A percentile compares a stretch with the other conserved stretches of the same genome.
Evolutionary conservation across 805 yeast genomes (phyloP).

Genomic region (Candida loeiensis): DNA sequence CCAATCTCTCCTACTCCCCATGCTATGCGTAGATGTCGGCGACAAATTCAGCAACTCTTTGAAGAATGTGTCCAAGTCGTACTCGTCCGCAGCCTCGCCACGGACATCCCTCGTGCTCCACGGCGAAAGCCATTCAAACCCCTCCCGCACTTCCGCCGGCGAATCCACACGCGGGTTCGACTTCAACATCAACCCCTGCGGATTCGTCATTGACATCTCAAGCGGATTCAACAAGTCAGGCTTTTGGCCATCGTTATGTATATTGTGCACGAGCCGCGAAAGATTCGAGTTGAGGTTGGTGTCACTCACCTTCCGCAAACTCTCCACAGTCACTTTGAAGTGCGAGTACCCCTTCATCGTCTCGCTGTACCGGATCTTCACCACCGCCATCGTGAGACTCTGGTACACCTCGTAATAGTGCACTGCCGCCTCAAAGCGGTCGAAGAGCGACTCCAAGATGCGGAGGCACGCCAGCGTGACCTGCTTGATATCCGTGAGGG

Average conservation of each 20-base stretch:
- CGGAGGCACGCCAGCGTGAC: slow-evolving; percentile 54
- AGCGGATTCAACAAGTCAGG: slow-evolving; percentile 10
- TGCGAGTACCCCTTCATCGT: slow-evolving; percentile 19
- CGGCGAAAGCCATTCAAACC: slow-evolving; percentile 35
- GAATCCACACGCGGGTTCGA: neutral
- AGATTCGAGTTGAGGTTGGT: slow-evolving; percentile 39
- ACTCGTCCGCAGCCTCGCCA: slow-evolving; percentile 1
- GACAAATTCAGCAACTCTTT: slow-evolving; percentile 41
- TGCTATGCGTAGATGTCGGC: slow-evolving; percentile 10
- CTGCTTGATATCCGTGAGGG: slow-evolving; percentile 41
- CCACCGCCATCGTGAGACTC: slow-evolving; percentile 66
- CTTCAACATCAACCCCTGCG: neutral
- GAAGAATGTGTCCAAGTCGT: slow-evolving; percentile 44
- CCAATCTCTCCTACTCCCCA: slow-evolving; percentile 4
- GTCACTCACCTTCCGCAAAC: slow-evolving; percentile 7
- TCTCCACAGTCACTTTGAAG: slow-evolving; percentile 9
- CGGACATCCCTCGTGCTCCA: slow-evolving; percentile 8
- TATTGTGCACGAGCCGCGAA: slow-evolving; percentile 33
- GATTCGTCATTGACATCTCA: neutral
- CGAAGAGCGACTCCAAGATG: slow-evolving; percentile 58
- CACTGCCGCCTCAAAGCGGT: slow-evolving; percentile 74
- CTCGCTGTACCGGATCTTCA: slow-evolving; percentile 51
- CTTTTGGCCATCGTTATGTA: slow-evolving; percentile 12
- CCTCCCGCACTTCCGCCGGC: neutral
- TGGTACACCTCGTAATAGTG: slow-evolving; percentile 71